Percentiles rank a stretch among this genome's conserved stretches.
Conservation (phyloP, 139 green algal species). For the Chlorella sp. region DNA sequence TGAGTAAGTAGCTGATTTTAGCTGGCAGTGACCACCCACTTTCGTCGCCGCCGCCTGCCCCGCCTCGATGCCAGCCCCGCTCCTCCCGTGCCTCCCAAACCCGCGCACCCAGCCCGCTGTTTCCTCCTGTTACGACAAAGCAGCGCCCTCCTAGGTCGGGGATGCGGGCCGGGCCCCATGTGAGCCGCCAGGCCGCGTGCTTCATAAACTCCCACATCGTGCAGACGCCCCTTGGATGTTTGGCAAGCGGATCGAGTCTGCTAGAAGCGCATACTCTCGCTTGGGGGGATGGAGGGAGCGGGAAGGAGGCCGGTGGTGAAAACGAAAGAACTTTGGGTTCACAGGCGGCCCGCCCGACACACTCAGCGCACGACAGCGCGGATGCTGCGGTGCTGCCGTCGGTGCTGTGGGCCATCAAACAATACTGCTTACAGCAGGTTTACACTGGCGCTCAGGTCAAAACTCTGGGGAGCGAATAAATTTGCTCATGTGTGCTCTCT, state of each 20-base stretch:
- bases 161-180: neutral
- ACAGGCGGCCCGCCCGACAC: neutral
- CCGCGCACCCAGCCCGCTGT: constrained; percentile 9
- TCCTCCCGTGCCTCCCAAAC: no score
- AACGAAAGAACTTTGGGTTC: neutral
- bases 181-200: neutral
- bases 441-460: no score
- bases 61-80: neutral
- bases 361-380: no score
- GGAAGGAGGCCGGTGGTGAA: neutral
- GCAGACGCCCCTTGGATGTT: no score
- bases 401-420: no score
- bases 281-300: no score
- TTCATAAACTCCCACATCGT: neutral
- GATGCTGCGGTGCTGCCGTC: no score
- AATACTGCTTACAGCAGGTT: no score
- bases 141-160: neutral
- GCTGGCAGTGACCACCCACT: neutral
- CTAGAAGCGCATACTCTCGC: neutral
- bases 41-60: neutral
- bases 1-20: neutral
- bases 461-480: no score
- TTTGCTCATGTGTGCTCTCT: neutral
- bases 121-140: constrained; percentile 13
- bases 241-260: neutral